A percentile compares a stretch with the other conserved stretches of the same genome.
Evolutionary conservation across 257 asterid species (phyloP).

Genomic region (Linderniella brevidens): DNA sequence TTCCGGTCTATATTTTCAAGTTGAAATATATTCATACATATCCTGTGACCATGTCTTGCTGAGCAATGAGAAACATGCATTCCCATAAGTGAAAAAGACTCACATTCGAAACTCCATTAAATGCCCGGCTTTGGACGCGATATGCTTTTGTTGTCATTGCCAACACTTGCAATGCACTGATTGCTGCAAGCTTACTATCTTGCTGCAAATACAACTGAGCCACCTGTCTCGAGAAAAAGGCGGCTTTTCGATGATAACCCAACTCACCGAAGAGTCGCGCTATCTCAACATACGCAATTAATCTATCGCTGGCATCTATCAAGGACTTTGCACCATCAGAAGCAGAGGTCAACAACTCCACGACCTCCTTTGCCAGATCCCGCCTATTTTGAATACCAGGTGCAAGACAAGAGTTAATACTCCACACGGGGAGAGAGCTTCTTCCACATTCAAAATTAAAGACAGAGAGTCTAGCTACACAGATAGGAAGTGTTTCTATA

Average conservation of each 20-base stretch:
- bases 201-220: conserved; percentile 97
- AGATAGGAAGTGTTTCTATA: no score
- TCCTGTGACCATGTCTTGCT: no score
- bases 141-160: conserved; percentile 97
- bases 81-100: conserved; percentile 13
- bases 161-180: conserved; percentile 95
- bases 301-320: conserved; percentile 93
- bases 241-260: conserved; percentile 95
- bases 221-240: conserved; percentile 95
- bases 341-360: conserved; percentile 82
- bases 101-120: conserved; percentile 50
- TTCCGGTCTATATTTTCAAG: no score
- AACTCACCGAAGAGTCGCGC: conserved; percentile 91
- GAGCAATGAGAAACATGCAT: conserved; percentile 3
- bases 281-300: conserved; percentile 72
- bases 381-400: conserved; percentile 30
- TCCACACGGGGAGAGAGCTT: conserved; percentile 3
- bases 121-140: conserved; percentile 91
- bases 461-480: no score
- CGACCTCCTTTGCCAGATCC: conserved; percentile 90
- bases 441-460: conserved; percentile 4
- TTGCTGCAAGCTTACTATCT: conserved; percentile 85
- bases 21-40: no score
- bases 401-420: neutral
- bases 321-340: conserved; percentile 94